These are phyloP conservation scores for Alternaria sp. DNA, from an alignment of 2,329 filamentous ascomycete genomes.

Conservation along the genomic window DNA sequence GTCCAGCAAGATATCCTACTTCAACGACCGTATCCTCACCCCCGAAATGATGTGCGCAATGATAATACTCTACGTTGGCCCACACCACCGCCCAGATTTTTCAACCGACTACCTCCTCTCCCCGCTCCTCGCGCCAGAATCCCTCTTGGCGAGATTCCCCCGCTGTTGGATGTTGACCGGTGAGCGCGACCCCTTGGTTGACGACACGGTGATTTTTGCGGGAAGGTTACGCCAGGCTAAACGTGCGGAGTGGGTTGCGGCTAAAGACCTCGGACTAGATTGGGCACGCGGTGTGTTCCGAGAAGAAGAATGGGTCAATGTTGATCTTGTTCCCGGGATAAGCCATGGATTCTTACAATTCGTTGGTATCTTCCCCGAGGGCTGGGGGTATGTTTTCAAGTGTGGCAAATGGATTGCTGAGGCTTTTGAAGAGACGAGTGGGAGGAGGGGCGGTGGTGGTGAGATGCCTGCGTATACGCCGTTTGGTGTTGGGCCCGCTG, in stretches of 20 bases:
- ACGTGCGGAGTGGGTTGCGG: conserved; percentile 63
- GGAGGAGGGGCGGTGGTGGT: conserved; percentile 32
- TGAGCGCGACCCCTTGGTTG: conserved; percentile 92
- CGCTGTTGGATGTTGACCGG: conserved; percentile 95
- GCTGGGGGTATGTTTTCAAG: conserved; percentile 84
- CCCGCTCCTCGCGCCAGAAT: conserved; percentile 86
- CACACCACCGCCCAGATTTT: conserved; percentile 92
- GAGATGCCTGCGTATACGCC: conserved; percentile 30
- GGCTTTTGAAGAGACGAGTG: conserved; percentile 65
- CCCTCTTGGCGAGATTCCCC: conserved; percentile 83
- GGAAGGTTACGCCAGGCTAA: conserved; percentile 85
- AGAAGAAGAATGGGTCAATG: conserved; percentile 79
- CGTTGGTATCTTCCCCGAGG: conserved; percentile 84
- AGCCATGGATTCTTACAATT: conserved; percentile 96
- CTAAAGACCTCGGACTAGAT: conserved; percentile 64
- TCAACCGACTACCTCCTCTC: conserved; percentile 89
- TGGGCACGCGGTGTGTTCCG: conserved; percentile 67
- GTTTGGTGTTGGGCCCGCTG: background rate
- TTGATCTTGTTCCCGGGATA: conserved; percentile 85
- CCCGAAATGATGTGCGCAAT: conserved; percentile 99
- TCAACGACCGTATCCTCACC: conserved; percentile 91
- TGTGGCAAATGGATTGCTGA: conserved; percentile 84
- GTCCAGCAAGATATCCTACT: conserved; percentile 97
- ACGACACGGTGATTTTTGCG: conserved; percentile 96
- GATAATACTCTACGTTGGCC: conserved; percentile 97